Conservation (phyloP, 305 asterid species). For the Fraxinus albicans region DNA sequence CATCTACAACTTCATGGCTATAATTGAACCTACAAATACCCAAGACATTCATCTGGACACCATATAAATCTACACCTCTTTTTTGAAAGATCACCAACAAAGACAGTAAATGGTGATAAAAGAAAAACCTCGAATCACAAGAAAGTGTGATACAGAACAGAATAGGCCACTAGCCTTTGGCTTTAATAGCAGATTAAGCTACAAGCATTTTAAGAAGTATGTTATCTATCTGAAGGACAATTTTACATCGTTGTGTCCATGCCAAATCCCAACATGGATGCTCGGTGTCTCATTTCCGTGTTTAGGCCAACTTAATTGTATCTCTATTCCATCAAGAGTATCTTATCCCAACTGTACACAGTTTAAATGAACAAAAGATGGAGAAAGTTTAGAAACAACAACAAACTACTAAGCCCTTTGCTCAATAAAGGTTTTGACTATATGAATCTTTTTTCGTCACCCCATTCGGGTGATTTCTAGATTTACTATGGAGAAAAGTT, state of each 20-base stretch:
- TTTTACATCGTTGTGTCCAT: not conserved
- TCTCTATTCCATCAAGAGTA: not conserved
- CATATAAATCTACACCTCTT: no score
- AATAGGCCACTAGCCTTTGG: no score
- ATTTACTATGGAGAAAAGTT: not conserved
- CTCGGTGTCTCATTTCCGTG: not conserved
- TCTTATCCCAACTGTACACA: not conserved
- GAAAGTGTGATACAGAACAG: no score
- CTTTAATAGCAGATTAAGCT: no score
- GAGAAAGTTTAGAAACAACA: no score
- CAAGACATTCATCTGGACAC: no score
- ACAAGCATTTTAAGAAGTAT: not conserved
- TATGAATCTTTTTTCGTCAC: not conserved
- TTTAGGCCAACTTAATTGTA: not conserved
- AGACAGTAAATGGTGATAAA: no score
- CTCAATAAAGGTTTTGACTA: not conserved
- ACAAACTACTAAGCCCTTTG: not conserved
- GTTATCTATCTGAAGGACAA: not conserved
- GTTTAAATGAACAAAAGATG: no score
- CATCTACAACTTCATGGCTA: no score
- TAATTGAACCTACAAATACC: no score
- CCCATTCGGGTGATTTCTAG: not conserved
- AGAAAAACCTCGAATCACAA: no score
- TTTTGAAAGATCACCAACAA: no score
- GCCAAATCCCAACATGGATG: not conserved